phyloP scores from a whole-genome alignment of 805 yeast genomes.

The Yarrowia keelungensis region DNA sequence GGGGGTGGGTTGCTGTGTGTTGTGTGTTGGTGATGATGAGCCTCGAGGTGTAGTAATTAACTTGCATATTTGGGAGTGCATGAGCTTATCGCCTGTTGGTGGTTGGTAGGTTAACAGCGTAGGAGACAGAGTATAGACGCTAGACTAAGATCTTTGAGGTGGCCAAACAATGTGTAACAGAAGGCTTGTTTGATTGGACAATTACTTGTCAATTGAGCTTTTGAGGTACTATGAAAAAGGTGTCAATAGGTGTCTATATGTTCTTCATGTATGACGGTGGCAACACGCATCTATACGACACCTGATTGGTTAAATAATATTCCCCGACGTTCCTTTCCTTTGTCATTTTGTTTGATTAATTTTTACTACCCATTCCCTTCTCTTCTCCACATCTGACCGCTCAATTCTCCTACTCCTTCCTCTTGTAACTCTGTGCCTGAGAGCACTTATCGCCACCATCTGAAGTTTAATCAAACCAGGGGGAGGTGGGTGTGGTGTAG shows the following conservation, averaged over 20 bases:
- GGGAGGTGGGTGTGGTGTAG: no score
- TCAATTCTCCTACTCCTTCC: background rate
- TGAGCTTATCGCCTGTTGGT: slow-evolving; percentile 15
- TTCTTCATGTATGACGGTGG: background rate
- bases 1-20: background rate
- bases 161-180: background rate
- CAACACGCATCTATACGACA: background rate
- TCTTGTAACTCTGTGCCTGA: slow-evolving; percentile 17
- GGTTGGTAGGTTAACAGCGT: background rate
- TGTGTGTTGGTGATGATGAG: slow-evolving; percentile 23
- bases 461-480: background rate
- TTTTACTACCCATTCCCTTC: background rate
- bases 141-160: background rate
- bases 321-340: no score
- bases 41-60: slow-evolving; percentile 26
- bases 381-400: background rate
- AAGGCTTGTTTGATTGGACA: background rate
- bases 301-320: background rate
- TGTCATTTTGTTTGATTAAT: no score
- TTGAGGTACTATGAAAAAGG: no score
- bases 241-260: no score
- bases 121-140: no score
- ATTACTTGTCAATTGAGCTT: no score
- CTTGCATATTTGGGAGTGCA: slow-evolving; percentile 36
- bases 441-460: slow-evolving; percentile 18